Evolutionary conservation across 805 yeast species (phyloP).

Genomic region (Ogataea wickerhamii): DNA sequence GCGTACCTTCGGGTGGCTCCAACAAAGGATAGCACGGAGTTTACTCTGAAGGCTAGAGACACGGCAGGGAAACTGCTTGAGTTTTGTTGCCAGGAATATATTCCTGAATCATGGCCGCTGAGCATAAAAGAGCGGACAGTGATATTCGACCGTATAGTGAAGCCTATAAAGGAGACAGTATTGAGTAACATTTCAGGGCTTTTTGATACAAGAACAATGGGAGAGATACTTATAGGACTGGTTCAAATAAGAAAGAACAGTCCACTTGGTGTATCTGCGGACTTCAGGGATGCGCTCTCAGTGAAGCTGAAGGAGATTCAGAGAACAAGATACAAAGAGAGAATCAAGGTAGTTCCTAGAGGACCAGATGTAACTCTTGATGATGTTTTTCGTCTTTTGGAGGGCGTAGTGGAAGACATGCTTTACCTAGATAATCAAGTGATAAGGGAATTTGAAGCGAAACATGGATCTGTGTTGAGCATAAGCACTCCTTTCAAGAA

Average conservation of each 20-base stretch:
- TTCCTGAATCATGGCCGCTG: slow-evolving; percentile 17
- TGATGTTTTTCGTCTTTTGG: slow-evolving; percentile 10
- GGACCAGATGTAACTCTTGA: slow-evolving; percentile 8
- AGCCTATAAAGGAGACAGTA: slow-evolving; percentile 11
- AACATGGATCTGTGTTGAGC: slow-evolving; percentile 10
- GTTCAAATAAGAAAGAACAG: slow-evolving; percentile 11
- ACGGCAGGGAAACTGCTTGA: slow-evolving; percentile 12
- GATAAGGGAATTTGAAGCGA: slow-evolving; percentile 11
- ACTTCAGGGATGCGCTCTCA: slow-evolving; percentile 4
- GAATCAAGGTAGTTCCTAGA: slow-evolving; percentile 8
- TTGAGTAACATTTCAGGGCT: slow-evolving; percentile 5
- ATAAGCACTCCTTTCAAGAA: slow-evolving; percentile 8
- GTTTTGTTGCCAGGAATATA: slow-evolving; percentile 15
- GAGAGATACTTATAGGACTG: slow-evolving; percentile 7
- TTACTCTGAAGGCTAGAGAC: slow-evolving; percentile 7
- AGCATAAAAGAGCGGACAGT: slow-evolving; percentile 8
- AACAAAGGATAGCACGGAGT: background rate
- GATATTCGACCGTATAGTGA: slow-evolving; percentile 10
- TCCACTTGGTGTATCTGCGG: slow-evolving; percentile 13
- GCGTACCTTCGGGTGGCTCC: slow-evolving; percentile 8
- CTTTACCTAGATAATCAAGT: slow-evolving; percentile 7
- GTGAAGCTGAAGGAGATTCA: slow-evolving; percentile 4
- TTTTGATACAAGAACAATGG: slow-evolving; percentile 9
- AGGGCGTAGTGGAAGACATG: slow-evolving; percentile 12
- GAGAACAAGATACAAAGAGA: slow-evolving; percentile 8